Conservation (phyloP, 2,329 filamentous ascomycete species). For the Colletotrichum incanum region DNA sequence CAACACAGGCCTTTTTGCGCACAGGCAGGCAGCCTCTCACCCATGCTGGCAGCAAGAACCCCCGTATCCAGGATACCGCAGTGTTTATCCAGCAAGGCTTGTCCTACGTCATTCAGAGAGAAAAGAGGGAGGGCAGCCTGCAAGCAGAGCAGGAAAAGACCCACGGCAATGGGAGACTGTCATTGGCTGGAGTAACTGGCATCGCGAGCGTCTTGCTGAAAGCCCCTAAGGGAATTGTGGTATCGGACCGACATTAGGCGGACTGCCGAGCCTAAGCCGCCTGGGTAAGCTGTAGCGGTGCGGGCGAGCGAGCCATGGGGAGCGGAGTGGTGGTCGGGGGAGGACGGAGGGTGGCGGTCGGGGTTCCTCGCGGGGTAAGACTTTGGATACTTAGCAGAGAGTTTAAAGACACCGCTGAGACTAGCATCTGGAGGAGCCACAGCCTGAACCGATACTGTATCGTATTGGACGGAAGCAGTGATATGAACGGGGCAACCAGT, state of each 20-base stretch:
- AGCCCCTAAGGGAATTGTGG: conserved; percentile 3
- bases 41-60: conserved; percentile 18
- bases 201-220: neutral
- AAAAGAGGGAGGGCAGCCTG: conserved; percentile 38
- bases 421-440: conserved; percentile 1
- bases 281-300: conserved; percentile 39
- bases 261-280: conserved; percentile 40
- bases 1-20: neutral
- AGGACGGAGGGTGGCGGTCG: conserved; percentile 20
- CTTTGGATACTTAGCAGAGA: neutral
- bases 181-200: conserved; percentile 13
- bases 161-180: conserved; percentile 12
- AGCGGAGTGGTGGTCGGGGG: conserved; percentile 33
- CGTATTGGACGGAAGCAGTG: conserved; percentile 26
- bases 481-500: conserved; percentile 5
- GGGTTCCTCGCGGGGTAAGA: conserved; percentile 37
- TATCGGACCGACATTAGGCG: conserved; percentile 40
- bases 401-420: neutral
- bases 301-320: conserved; percentile 31
- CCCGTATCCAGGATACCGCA: conserved; percentile 18
- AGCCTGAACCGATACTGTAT: neutral
- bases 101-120: conserved; percentile 36
- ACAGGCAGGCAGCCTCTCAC: conserved; percentile 10
- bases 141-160: conserved; percentile 19
- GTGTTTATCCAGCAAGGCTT: conserved; percentile 25